These are phyloP conservation scores for Dictyostelium capitatum DNA, from an alignment of 78 protist species.

Conservation along the genomic window DNA sequence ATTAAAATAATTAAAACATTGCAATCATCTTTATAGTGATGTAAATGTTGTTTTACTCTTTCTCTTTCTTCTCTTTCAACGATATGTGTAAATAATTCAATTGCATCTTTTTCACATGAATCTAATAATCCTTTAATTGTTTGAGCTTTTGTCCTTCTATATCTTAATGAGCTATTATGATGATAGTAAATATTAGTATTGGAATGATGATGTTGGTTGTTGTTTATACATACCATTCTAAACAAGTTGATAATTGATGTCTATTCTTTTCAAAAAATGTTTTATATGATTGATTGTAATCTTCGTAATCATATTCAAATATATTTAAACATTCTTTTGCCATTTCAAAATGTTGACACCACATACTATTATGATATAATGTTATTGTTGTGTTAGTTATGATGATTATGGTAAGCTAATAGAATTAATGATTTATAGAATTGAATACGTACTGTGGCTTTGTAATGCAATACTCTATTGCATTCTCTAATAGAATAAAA, in stretches of 20 bases:
- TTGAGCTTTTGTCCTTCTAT: slow-evolving; percentile 29
- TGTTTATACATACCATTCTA: slow-evolving; percentile 35
- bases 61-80: slow-evolving; percentile 10
- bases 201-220: background rate
- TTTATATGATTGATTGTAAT: too few species aligned
- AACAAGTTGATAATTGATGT: slow-evolving; percentile 37
- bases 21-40: background rate
- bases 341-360: slow-evolving; percentile 39
- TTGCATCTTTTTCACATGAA: too few species aligned
- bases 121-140: background rate
- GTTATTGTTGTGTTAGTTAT: too few species aligned
- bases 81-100: too few species aligned
- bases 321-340: background rate
- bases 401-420: too few species aligned
- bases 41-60: background rate
- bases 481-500: too few species aligned
- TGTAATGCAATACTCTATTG: background rate
- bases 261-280: background rate
- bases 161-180: background rate
- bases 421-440: too few species aligned
- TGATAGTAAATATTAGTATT: background rate
- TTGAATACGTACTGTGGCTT: background rate
- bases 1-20: background rate
- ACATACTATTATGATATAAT: slow-evolving; percentile 15
- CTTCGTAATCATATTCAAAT: background rate